Base-by-base conservation (phyloP, 176 grass and related monocot genomes). In the maize (Zea mays) region DNA sequence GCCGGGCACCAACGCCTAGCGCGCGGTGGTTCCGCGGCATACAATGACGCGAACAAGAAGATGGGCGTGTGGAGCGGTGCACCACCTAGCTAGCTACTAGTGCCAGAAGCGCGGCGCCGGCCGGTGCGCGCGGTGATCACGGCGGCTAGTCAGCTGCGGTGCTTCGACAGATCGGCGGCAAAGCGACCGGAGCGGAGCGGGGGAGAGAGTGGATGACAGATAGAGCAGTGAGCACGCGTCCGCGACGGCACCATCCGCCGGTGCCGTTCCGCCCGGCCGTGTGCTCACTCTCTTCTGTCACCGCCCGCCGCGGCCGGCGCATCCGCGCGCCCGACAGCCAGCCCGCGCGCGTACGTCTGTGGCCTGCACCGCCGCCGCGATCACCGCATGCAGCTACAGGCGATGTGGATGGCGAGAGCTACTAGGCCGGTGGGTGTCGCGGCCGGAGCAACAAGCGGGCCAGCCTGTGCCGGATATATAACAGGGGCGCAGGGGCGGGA, bases 231-330 rank as follows among this genome's bases (percentile, higher is more conserved):
- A 90, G 88, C 83, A 90, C 88, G 88, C 88, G 79, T 55, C 83
- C 79, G 83, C 83, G 83, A 90, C 88, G 83, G 83, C 88, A 90
- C 27, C 81, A 75, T 77, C 76, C 63, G 46, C 13, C 74, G 83
- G 83, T 90, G 87, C 83, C 83, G 87, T 74, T 43, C 75, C 46
- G 83, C 75, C 82, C 86, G 86, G 79, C 88, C 83, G 88, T 79
- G 88, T 90, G 88, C 88, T 90, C 88, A 86, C 88, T 90, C 88
- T 90, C 88, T 90, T 90, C 88, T 90, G 88, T 90, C 88, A 90
- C 74, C 83, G 69, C 54, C 63, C 83, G 12, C 87, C 17, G 73
- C 4, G 15, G 50, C 5, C 1, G 15, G 51, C 27, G 27, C 27
- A 27, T 27, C 27, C 27, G 27, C 27, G 27, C 27, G 27, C 33